Base-by-base conservation (phyloP, 805 yeast genomes). In the Candida tammaniensis region DNA sequence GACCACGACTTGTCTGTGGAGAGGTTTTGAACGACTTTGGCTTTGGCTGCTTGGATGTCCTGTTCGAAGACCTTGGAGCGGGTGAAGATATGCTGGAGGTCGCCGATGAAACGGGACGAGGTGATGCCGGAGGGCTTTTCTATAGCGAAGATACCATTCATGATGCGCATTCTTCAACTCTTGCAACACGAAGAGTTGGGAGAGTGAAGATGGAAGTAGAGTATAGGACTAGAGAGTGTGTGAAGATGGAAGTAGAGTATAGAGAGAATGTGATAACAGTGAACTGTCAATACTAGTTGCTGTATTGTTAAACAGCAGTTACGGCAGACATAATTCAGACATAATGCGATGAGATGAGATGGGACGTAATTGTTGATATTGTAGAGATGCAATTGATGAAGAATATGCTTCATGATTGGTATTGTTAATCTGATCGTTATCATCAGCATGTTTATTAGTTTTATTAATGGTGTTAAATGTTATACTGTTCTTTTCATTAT, bases 141-240 rank as follows among this genome's bases (percentile, higher is more conserved):
- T 27, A 91, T 76, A 7, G 98, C 98, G 67, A 91, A 86, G 1
- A 93, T 74, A 27, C 98, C 98, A 50, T 88, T 86, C 96, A 91
- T 86, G 10, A 23, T 22, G 19, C 18, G 28, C 38, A 34, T 34
- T 15, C 17, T n/a, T n/a, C n/a, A n/a, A n/a, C n/a, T n/a, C n/a
- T n/a, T n/a, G n/a, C n/a, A n/a, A n/a, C n/a, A 30, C 31, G 18
- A 24, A 21, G 30, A 7, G n/a, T 22, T 11, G 8, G 24, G 24
- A 19, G 10, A 19, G 22, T 7, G 7, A 10, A 10, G 10, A 7
- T 10, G 7, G 22, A 19, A 13, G 24, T 27, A 9, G 36, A 22
- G 17, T 9, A 19, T 7, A 19, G 7, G 21, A 19, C 9, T 7
- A 7, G 21, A 7, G 9, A 19, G 21, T 19, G 9, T 7, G 21